Evolutionary conservation across 768 basidiomycete species (phyloP), one percentile per base, ranked within the genome.

Genomic region (Mycena rosella): DNA sequence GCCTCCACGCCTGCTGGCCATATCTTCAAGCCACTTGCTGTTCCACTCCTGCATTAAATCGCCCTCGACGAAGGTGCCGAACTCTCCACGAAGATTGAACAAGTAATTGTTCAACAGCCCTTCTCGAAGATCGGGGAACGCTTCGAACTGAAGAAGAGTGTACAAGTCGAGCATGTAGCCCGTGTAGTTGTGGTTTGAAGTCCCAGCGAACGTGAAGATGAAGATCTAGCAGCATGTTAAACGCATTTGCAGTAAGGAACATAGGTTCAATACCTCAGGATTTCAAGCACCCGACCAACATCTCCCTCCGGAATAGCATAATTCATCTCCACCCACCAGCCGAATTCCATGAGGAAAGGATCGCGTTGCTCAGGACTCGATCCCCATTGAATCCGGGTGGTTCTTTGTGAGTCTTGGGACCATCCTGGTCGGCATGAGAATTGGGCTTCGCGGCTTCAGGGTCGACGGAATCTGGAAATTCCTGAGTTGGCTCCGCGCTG

Each of bases 231-330:
- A 6, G 32, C 13, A n/a, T n/a, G n/a, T n/a, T n/a, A n/a, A n/a
- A n/a, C n/a, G n/a, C n/a, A n/a, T n/a, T n/a, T n/a, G n/a, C n/a
- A n/a, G n/a, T n/a, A n/a, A n/a, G n/a, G n/a, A n/a, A n/a, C n/a
- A n/a, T n/a, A n/a, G n/a, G n/a, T n/a, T n/a, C n/a, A n/a, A n/a
- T n/a, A 5, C 42, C n/a, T 44, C 13, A 44, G n/a, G 2, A 44
- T 44, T 10, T 44, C 42, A 76, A 57, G 2, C 3, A 75, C 70
- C 6, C 75, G 66, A 0, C 79, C 78, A 44, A 74, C 68, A 66
- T 78, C 75, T 1, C 79, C 78, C 42, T 78, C 77, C 14, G 78
- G 60, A 29, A 74, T 65, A 3, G 78, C 73, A 54, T 74, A 72
- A 10, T 67, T 60, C 18, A 73, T 48, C 29, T 78, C 77, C 3